Evolutionary conservation across 495 filamentous ascomycete species (phyloP).

Genomic region (Melanomma pulvis-pyrius): DNA sequence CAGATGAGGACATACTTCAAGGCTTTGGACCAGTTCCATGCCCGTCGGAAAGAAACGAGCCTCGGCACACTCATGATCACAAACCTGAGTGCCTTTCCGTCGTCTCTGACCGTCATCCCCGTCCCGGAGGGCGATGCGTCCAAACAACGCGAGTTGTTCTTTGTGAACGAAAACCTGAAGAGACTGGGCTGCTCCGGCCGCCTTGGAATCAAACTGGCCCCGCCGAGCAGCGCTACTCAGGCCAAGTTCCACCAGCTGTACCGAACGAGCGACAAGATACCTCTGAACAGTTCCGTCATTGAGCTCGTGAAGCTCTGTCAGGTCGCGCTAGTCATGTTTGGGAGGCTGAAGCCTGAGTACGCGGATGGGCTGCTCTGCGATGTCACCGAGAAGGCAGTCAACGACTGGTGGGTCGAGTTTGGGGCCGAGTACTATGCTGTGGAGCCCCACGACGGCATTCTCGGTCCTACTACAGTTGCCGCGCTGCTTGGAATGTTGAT

Average conservation of each 20-base stretch:
- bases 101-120: constrained; percentile 81
- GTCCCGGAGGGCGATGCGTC: constrained; percentile 85
- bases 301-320: constrained; percentile 95
- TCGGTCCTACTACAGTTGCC: constrained; percentile 90
- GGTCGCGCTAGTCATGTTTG: constrained; percentile 83
- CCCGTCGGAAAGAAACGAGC: constrained; percentile 76
- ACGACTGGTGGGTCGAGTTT: constrained; percentile 95
- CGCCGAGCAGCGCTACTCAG: constrained; percentile 75
- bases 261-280: constrained; percentile 77
- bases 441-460: constrained; percentile 87
- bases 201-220: constrained; percentile 75
- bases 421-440: constrained; percentile 86
- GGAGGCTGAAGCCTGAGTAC: constrained; percentile 83
- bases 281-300: constrained; percentile 73
- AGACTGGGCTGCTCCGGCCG: constrained; percentile 88
- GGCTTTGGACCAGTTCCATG: constrained; percentile 80
- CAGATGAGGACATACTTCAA: constrained; percentile 82
- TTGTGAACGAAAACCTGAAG: constrained; percentile 95
- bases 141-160: constrained; percentile 80
- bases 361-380: constrained; percentile 93
- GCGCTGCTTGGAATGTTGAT: constrained; percentile 85
- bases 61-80: constrained; percentile 90
- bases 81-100: constrained; percentile 87
- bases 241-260: constrained; percentile 94
- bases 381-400: constrained; percentile 84